phyloP scores from a whole-genome alignment of 805 yeast genomes.

The Candida nitratophila region DNA sequence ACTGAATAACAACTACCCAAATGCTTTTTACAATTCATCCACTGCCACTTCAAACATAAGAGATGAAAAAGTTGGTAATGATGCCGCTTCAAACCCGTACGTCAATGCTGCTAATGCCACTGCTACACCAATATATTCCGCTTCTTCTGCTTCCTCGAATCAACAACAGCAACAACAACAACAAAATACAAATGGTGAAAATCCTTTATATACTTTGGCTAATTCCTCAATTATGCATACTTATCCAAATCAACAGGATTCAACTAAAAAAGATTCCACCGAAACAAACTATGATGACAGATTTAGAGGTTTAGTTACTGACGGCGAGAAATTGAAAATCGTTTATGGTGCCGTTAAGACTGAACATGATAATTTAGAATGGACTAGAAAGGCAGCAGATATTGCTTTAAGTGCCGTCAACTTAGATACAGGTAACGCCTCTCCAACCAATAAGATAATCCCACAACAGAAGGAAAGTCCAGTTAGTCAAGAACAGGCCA shows the following conservation, averaged over 20 bases:
- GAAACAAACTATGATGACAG: background rate
- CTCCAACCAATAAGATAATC: too few species aligned
- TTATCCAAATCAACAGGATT: background rate
- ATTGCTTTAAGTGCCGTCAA: conserved; percentile 11
- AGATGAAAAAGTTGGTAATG: background rate
- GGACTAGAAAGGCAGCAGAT: conserved; percentile 21
- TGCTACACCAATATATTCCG: background rate
- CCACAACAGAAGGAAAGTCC: too few species aligned
- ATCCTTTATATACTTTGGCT: conserved; percentile 24
- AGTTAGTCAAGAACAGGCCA: too few species aligned
- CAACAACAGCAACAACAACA: too few species aligned
- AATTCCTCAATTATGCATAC: conserved; percentile 12
- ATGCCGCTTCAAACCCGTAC: too few species aligned
- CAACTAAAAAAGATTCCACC: background rate
- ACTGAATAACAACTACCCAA: background rate
- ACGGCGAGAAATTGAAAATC: background rate
- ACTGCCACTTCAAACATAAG: background rate
- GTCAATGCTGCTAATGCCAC: background rate
- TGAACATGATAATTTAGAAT: conserved; percentile 9
- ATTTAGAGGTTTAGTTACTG: background rate
- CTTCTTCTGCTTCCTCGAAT: too few species aligned
- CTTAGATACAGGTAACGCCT: background rate
- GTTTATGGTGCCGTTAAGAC: background rate
- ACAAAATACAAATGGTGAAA: conserved; percentile 6
- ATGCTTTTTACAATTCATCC: background rate